Percentiles rank a stretch among this genome's conserved stretches.
These are phyloP conservation scores for Rhododendron ferrugineum DNA, from an alignment of 148 eudicot species.

Conservation along the genomic window DNA sequence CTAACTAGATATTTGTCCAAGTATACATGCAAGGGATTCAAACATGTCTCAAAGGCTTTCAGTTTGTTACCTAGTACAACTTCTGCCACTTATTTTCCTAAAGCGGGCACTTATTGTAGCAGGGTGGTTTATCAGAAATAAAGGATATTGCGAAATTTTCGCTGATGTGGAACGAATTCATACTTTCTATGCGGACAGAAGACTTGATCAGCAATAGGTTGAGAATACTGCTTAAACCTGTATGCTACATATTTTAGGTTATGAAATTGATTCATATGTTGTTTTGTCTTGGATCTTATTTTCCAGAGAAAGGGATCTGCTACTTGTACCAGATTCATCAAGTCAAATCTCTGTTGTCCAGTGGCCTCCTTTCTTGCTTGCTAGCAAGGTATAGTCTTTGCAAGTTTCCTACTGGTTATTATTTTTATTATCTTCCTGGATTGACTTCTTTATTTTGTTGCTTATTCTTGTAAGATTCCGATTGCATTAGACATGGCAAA, in stretches of 20 bases:
- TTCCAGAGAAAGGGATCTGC: constrained; percentile 83
- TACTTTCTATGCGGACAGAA: constrained; percentile 80
- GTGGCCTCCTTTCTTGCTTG: constrained; percentile 99
- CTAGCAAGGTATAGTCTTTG: constrained; percentile 70
- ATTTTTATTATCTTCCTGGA: constrained; percentile 2
- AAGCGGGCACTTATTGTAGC: constrained; percentile 16
- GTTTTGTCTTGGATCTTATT: constrained; percentile 15
- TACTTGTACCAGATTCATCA: constrained; percentile 89
- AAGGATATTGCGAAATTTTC: constrained; percentile 83
- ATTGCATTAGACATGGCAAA: constrained; percentile 99
- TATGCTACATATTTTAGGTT: background rate
- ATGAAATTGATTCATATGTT: background rate
- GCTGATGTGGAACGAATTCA: constrained; percentile 97
- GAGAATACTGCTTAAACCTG: constrained; percentile 11
- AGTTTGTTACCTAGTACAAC: background rate
- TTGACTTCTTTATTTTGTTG: constrained; percentile 9
- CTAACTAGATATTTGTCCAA: background rate
- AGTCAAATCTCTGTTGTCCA: constrained; percentile 79
- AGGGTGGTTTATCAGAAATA: constrained; percentile 47
- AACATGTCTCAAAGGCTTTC: background rate
- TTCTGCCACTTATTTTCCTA: background rate
- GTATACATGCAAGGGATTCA: constrained; percentile 8
- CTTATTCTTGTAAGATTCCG: constrained; percentile 56
- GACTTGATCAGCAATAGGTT: constrained; percentile 88
- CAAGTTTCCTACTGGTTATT: background rate